Percentiles rank a stretch among this genome's conserved stretches.
Conservation (phyloP, 108 stramenopile species). For the Phaeodactylum tricornutum region DNA sequence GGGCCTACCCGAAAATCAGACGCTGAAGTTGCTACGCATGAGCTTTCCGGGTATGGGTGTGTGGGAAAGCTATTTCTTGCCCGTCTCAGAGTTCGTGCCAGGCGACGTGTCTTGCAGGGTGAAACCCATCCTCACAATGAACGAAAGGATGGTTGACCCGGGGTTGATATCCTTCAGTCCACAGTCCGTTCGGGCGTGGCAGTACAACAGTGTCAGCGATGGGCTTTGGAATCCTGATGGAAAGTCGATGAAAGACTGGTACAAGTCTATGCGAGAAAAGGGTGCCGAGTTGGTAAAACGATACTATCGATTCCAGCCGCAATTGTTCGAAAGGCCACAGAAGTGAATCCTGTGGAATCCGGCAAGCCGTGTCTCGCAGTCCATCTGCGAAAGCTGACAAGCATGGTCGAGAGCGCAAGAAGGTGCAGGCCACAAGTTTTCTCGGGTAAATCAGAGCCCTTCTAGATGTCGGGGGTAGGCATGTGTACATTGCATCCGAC, state of each 20-base stretch:
- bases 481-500: conserved; percentile 25
- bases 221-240: conserved; percentile 12
- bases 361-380: conserved; percentile 21
- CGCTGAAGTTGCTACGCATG: too few species aligned
- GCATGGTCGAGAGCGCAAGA: too few species aligned
- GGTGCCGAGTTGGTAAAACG: conserved; percentile 13
- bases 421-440: conserved; percentile 37
- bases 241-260: conserved; percentile 11
- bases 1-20: too few species aligned
- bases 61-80: conserved; percentile 31
- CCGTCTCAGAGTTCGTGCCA: conserved; percentile 14
- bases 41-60: too few species aligned
- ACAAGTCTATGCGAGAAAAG: conserved; percentile 11
- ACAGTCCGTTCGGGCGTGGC: conserved; percentile 24
- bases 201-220: conserved; percentile 21
- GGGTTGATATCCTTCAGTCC: conserved; percentile 16
- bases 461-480: conserved; percentile 16
- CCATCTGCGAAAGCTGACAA: conserved; percentile 37
- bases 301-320: conserved; percentile 19
- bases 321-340: conserved; percentile 12
- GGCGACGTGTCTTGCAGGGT: conserved; percentile 14
- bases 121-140: conserved; percentile 22
- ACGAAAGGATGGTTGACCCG: conserved; percentile 11
- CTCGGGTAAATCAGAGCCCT: conserved; percentile 18
- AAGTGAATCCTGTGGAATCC: conserved; percentile 13